Evolutionary conservation across 805 yeast species (phyloP).

Genomic region (Cyberlindnera suaveolens): DNA sequence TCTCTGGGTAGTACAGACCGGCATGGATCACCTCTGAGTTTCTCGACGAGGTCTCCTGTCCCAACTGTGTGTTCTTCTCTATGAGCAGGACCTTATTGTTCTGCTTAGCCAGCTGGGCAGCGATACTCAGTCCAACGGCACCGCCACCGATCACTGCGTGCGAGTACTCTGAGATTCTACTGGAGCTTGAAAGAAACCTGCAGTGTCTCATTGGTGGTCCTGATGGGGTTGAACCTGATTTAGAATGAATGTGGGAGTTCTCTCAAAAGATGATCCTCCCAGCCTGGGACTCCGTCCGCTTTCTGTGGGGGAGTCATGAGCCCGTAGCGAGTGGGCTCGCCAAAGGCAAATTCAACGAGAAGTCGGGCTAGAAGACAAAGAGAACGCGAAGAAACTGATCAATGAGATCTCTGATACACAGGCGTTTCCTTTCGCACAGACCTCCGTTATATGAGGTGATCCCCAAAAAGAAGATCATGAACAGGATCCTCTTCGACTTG

Average conservation of each 20-base stretch:
- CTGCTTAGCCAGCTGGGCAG: conserved; percentile 54
- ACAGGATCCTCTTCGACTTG: conserved; percentile 58
- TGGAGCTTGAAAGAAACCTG: conserved; percentile 12
- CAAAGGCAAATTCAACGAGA: too few relatives aligned
- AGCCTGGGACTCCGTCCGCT: too few relatives aligned
- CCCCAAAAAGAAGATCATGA: conserved; percentile 53
- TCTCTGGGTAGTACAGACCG: conserved; percentile 73
- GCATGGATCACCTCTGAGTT: conserved; percentile 94
- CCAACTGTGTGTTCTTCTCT: conserved; percentile 61
- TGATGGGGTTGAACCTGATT: too few relatives aligned
- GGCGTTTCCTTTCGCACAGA: conserved; percentile 17
- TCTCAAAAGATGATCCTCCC: too few relatives aligned
- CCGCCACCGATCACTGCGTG: conserved; percentile 83
- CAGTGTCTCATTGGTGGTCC: not conserved
- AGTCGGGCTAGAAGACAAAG: too few relatives aligned
- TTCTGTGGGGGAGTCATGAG: too few relatives aligned
- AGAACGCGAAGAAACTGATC: too few relatives aligned
- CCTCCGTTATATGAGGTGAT: conserved; percentile 42
- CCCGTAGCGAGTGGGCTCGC: too few relatives aligned
- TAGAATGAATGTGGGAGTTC: too few relatives aligned
- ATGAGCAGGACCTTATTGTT: conserved; percentile 52
- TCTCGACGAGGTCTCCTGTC: conserved; percentile 81
- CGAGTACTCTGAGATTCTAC: conserved; percentile 41
- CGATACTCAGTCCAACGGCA: conserved; percentile 77
- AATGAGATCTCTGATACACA: not conserved